Percentiles rank a stretch among this genome's conserved stretches.
These are phyloP conservation scores for Kodamaea kaohsiungensis DNA, from an alignment of 805 yeast genomes.

Conservation along the genomic window DNA sequence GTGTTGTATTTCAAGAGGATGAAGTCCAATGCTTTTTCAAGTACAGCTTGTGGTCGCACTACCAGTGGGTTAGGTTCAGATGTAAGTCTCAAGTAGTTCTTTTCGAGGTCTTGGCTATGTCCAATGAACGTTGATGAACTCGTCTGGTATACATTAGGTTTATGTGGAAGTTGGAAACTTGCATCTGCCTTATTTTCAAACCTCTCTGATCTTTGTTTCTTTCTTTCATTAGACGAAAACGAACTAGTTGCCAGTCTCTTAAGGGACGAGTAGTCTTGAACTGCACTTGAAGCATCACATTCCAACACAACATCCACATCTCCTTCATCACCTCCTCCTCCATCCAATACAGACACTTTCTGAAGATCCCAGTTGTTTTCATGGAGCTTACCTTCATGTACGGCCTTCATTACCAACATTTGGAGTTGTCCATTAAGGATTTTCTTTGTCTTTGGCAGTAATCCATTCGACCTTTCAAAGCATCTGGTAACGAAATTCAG, in stretches of 20 bases:
- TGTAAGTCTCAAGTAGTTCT: conserved; percentile 78
- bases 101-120: conserved; percentile 64
- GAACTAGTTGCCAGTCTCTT: conserved; percentile 4
- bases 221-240: conserved; percentile 34
- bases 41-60: conserved; percentile 71
- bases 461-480: conserved; percentile 41
- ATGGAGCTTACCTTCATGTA: conserved; percentile 29
- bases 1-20: conserved; percentile 53
- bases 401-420: conserved; percentile 49
- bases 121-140: conserved; percentile 49
- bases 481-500: conserved; percentile 51
- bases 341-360: conserved; percentile 47
- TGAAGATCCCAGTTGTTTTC: conserved; percentile 57
- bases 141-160: neutral
- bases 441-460: conserved; percentile 35
- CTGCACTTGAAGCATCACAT: neutral
- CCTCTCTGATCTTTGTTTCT: conserved; percentile 48
- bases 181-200: conserved; percentile 24
- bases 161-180: neutral
- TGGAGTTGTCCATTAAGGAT: conserved; percentile 53
- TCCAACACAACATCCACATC: conserved; percentile 12
- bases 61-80: conserved; percentile 85
- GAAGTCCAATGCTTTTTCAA: conserved; percentile 56
- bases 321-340: conserved; percentile 9
- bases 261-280: neutral